A percentile compares a stretch with the other conserved stretches of the same genome.
Evolutionary conservation across 371 early-diverging fungal species (phyloP).

Genomic region (Syncephalastrum monosporum): DNA sequence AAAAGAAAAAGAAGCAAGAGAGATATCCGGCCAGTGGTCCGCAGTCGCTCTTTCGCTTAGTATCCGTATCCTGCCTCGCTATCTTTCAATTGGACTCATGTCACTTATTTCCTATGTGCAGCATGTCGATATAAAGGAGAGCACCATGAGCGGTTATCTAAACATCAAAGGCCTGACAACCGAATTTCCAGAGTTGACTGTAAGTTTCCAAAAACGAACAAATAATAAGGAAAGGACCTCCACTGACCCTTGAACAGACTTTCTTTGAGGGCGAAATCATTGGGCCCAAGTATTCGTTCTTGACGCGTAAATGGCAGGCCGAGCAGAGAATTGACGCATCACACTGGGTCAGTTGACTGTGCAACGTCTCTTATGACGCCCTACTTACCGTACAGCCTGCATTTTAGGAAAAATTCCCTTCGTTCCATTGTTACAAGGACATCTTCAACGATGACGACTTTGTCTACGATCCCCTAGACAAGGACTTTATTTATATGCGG

Average conservation of each 20-base stretch:
- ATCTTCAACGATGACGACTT: constrained; percentile 68
- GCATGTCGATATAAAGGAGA: constrained; percentile 76
- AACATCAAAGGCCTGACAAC: constrained; percentile 79
- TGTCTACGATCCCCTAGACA: constrained; percentile 63
- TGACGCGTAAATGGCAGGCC: constrained; percentile 86
- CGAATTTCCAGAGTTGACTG: constrained; percentile 73
- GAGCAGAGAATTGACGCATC: constrained; percentile 67
- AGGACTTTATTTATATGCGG: constrained; percentile 89
- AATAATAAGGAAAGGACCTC: not conserved
- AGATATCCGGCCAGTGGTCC: not conserved
- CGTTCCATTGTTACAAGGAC: constrained; percentile 56
- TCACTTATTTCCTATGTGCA: constrained; percentile 17
- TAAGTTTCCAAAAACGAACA: constrained; percentile 1
- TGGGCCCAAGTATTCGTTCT: constrained; percentile 73
- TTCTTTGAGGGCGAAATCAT: constrained; percentile 81
- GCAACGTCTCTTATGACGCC: not conserved
- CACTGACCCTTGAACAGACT: constrained; percentile 30
- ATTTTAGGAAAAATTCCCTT: constrained; percentile 50
- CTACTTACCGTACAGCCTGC: not conserved
- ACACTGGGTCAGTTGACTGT: constrained; percentile 72
- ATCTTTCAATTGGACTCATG: not conserved
- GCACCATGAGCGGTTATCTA: constrained; percentile 78
- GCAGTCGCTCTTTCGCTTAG: not conserved
- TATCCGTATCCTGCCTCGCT: not conserved
- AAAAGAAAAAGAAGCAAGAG: not conserved